phyloP scores from a whole-genome alignment of 2,329 filamentous ascomycete genomes.

The Neonectria coccinea region DNA sequence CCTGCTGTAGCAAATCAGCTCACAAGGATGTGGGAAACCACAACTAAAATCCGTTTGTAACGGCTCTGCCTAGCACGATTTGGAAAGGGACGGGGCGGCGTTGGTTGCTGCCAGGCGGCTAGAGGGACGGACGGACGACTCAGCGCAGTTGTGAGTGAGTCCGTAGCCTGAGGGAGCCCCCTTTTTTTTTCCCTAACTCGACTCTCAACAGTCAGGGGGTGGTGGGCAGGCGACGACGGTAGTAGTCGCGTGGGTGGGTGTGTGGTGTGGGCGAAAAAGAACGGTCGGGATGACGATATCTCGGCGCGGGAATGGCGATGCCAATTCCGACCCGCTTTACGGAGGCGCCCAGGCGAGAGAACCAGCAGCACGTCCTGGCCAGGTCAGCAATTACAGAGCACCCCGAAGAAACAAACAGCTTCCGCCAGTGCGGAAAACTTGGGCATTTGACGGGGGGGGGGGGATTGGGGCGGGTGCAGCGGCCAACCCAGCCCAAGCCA shows the following conservation, averaged over 20 bases:
- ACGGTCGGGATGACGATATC: constrained; percentile 41
- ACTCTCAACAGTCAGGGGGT: not conserved
- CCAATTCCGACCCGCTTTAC: constrained; percentile 22
- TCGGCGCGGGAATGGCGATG: constrained; percentile 27
- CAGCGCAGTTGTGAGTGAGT: not conserved
- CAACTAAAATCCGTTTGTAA: constrained; percentile 4
- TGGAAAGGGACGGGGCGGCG: not conserved
- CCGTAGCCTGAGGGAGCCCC: not conserved
- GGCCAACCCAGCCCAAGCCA: constrained; percentile 3
- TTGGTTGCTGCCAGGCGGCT: not conserved
- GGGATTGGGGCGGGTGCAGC: constrained; percentile 16
- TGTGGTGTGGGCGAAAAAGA: constrained; percentile 19
- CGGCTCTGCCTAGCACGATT: not conserved
- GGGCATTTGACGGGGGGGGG: not conserved
- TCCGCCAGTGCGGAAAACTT: not conserved
- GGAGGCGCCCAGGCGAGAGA: not conserved
- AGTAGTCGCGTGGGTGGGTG: constrained; percentile 21
- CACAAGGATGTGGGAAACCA: not conserved
- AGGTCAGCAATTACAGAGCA: constrained; percentile 11
- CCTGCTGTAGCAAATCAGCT: not conserved
- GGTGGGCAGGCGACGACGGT: constrained; percentile 8
- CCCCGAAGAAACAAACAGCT: not conserved
- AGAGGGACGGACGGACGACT: not conserved
- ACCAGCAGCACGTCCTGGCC: not conserved
- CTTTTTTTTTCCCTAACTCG: not conserved